phyloP scores from a whole-genome alignment of 1,284 basidiomycete genomes.

The Cryptococcus sp. region DNA sequence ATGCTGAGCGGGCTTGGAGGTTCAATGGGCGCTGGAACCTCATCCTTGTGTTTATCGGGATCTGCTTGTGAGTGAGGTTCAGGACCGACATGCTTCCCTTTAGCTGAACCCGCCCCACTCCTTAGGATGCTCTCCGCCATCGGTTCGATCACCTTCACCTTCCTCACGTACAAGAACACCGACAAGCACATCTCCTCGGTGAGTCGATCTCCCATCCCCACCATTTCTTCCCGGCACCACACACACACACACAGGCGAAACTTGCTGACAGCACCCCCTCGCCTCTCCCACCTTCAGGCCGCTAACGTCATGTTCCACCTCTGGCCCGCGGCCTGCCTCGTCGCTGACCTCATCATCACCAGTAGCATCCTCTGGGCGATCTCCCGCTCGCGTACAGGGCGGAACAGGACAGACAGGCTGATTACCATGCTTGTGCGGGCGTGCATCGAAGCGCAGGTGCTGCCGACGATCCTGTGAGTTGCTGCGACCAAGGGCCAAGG shows the following conservation, averaged over 20 bases:
- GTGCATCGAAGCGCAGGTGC: slow-evolving; percentile 15
- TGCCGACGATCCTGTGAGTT: slow-evolving; percentile 13
- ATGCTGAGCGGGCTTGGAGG: slow-evolving; percentile 19
- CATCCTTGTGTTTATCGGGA: slow-evolving; percentile 6
- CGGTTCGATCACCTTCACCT: slow-evolving; percentile 13
- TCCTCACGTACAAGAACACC: background rate
- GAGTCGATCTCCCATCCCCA: background rate
- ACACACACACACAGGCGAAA: too few species aligned
- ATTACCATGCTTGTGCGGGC: slow-evolving; percentile 14
- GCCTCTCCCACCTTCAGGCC: too few species aligned
- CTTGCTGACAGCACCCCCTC: too few species aligned
- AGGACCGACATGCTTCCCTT: background rate
- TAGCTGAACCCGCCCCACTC: background rate
- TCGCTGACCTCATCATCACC: slow-evolving; percentile 15
- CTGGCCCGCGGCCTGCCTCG: slow-evolving; percentile 15
- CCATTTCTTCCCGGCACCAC: too few species aligned
- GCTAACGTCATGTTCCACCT: too few species aligned
- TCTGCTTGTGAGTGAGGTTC: slow-evolving; percentile 5
- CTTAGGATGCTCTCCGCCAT: slow-evolving; percentile 4
- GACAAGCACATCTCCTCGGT: too few species aligned
- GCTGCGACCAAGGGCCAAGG: background rate
- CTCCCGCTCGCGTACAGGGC: slow-evolving; percentile 11
- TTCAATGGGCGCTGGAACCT: slow-evolving; percentile 9
- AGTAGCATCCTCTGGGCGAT: slow-evolving; percentile 14
- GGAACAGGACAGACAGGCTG: slow-evolving; percentile 11